Evolutionary conservation across 2,329 filamentous ascomycete genomes (phyloP).

Genomic region (Sclerotinia trifoliorum): DNA sequence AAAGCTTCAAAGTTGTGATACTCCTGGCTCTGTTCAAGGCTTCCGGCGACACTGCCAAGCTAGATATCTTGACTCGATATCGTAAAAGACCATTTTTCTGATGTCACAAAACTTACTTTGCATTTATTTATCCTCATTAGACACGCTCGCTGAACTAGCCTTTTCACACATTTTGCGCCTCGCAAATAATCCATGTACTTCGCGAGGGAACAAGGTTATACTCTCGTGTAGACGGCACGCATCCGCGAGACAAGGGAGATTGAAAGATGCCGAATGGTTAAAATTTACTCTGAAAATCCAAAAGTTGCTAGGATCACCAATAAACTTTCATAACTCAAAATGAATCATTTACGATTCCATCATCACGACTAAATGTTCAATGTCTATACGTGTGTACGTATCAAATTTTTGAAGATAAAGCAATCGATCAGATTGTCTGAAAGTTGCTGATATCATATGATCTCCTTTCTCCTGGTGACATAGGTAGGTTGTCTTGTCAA

Average conservation of each 20-base stretch:
- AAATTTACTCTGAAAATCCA: not conserved
- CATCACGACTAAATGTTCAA: not conserved
- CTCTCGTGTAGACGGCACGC: slow-evolving; percentile 14
- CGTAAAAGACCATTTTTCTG: no score
- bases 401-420: not conserved
- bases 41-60: no score
- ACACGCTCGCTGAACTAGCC: not conserved
- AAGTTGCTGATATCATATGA: not conserved
- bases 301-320: not conserved
- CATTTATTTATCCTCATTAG: not conserved
- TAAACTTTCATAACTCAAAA: not conserved
- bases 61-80: no score
- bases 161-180: slow-evolving; percentile 1
- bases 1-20: no score
- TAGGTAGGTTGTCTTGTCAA: no score
- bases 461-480: not conserved
- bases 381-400: not conserved
- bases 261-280: slow-evolving; percentile 21
- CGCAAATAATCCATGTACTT: not conserved
- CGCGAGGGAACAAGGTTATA: slow-evolving; percentile 21
- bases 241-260: slow-evolving; percentile 24
- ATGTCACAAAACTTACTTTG: not conserved
- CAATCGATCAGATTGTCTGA: not conserved
- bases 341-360: not conserved
- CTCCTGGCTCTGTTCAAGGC: no score